Conservation (phyloP, 2,329 filamentous ascomycete genomes). For the Elsinoe australis region DNA sequence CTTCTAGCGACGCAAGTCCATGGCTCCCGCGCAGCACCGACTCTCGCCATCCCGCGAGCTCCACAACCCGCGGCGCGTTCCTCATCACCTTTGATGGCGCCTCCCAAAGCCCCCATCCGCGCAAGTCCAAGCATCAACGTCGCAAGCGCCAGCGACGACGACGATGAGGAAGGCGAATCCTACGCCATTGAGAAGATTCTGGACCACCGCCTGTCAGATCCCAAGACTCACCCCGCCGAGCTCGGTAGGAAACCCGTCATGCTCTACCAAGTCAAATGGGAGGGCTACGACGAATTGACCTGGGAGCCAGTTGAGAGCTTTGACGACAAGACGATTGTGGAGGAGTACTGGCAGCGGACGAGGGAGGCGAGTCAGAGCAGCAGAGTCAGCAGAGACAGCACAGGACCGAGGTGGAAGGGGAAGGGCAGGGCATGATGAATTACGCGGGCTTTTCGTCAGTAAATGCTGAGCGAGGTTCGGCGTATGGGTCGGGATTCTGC, state of each 20-base stretch:
- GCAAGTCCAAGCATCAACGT: not conserved
- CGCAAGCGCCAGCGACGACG: conserved; percentile 11
- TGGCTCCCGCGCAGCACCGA: not conserved
- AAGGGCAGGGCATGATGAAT: not conserved
- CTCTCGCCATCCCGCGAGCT: not conserved
- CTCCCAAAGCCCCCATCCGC: not conserved
- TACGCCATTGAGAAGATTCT: conserved; percentile 28
- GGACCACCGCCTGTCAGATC: conserved; percentile 27
- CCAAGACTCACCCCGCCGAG: conserved; percentile 24
- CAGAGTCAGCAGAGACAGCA: not conserved
- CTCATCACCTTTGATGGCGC: too few species aligned
- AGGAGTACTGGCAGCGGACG: conserved; percentile 22
- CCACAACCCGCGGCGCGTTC: not conserved
- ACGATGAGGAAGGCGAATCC: conserved; percentile 15
- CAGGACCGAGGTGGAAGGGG: not conserved
- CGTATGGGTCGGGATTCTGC: not conserved
- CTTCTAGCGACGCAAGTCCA: not conserved
- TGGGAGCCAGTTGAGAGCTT: conserved; percentile 32
- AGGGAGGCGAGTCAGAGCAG: not conserved
- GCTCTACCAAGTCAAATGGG: conserved; percentile 31
- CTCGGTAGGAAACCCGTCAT: conserved; percentile 25
- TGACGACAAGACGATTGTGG: conserved; percentile 24
- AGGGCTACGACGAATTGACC: conserved; percentile 26
- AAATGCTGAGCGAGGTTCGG: not conserved
- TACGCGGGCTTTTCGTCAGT: not conserved